phyloP scores from a whole-genome alignment of 1,139 yeast species.

The Taphrina confusa region DNA sequence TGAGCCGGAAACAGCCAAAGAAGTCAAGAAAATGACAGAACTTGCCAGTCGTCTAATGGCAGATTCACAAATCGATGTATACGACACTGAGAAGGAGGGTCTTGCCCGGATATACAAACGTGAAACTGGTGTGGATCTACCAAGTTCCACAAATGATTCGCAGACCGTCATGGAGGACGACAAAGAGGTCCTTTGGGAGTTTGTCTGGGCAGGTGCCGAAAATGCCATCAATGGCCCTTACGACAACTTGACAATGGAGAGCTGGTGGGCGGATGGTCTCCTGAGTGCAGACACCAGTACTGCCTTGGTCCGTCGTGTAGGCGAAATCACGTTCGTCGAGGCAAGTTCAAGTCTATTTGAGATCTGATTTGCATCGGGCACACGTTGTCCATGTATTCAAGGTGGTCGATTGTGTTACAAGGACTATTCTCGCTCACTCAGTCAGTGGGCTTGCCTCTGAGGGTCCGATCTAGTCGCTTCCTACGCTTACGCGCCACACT shows the following conservation, averaged over 20 bases:
- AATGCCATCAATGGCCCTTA: conserved; percentile 62
- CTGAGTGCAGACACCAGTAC: conserved; percentile 49
- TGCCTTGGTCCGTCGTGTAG: conserved; percentile 18
- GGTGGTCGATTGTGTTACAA: too few species aligned
- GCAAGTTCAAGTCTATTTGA: neutral
- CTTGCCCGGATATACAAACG: conserved; percentile 56
- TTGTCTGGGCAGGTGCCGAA: conserved; percentile 57
- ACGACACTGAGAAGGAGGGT: conserved; percentile 62
- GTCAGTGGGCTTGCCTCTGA: too few species aligned
- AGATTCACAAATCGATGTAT: conserved; percentile 51
- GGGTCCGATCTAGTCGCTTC: too few species aligned
- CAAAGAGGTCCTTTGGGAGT: conserved; percentile 58
- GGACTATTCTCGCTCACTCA: too few species aligned
- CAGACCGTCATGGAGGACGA: conserved; percentile 40
- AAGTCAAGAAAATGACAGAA: conserved; percentile 54
- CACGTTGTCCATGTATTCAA: too few species aligned
- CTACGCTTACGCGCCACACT: too few species aligned
- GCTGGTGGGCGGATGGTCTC: conserved; percentile 60
- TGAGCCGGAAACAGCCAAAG: conserved; percentile 44
- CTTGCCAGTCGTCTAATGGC: conserved; percentile 53
- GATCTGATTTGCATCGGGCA: too few species aligned
- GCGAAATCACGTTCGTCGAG: conserved; percentile 16
- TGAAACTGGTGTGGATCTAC: conserved; percentile 54
- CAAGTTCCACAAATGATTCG: conserved; percentile 26
- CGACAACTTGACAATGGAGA: conserved; percentile 56